phyloP scores from a whole-genome alignment of 495 filamentous ascomycete species.

The Xylaria sp. region DNA sequence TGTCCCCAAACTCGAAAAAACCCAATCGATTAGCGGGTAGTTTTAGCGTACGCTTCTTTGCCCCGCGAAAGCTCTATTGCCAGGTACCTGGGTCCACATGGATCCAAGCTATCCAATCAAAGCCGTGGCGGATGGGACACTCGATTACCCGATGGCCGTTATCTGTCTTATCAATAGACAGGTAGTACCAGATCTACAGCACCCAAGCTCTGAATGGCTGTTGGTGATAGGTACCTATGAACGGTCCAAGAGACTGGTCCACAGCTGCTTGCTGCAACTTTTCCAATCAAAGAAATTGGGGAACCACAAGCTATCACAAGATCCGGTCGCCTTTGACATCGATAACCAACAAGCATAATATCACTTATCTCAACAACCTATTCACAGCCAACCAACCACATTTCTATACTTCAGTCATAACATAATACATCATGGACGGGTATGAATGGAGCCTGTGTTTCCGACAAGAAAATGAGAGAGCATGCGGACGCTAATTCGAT shows the following conservation, averaged over 20 bases:
- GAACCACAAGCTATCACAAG: neutral
- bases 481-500: neutral
- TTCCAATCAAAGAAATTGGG: neutral
- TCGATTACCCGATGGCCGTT: neutral
- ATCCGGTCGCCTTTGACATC: neutral
- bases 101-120: neutral
- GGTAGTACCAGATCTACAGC: neutral
- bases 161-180: neutral
- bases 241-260: neutral
- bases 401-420: neutral
- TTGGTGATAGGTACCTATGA: neutral
- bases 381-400: neutral
- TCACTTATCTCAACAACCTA: neutral
- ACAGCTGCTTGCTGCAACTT: neutral
- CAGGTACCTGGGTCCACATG: neutral
- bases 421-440: constrained; percentile 31
- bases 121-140: neutral
- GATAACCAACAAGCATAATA: neutral
- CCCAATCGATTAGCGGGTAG: constrained; percentile 35
- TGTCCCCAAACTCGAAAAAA: constrained; percentile 27
- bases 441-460: constrained; percentile 13
- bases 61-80: constrained; percentile 25
- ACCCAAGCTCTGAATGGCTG: neutral
- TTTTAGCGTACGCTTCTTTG: constrained; percentile 22
- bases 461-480: too few species aligned